These are phyloP conservation scores for Alternaria sp. DNA, from an alignment of 2,329 filamentous ascomycete genomes.

Conservation along the genomic window DNA sequence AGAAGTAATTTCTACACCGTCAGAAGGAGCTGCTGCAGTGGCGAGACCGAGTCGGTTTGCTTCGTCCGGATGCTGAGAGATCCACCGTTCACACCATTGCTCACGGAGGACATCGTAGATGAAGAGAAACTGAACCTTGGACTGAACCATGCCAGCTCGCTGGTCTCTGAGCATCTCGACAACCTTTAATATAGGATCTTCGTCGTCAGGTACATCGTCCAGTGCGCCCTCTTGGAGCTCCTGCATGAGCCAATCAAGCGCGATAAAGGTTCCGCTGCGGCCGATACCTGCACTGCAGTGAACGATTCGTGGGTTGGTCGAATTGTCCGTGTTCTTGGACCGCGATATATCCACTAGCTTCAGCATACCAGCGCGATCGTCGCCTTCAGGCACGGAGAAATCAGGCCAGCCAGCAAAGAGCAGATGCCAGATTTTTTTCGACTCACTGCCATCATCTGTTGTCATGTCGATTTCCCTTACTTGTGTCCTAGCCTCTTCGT, in stretches of 20 bases:
- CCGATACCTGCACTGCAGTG: conserved; percentile 87
- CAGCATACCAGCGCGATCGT: conserved; percentile 73
- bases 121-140: conserved; percentile 83
- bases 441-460: conserved; percentile 56
- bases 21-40: neutral
- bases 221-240: conserved; percentile 81
- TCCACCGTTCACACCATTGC: conserved; percentile 69
- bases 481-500: conserved; percentile 69
- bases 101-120: conserved; percentile 87
- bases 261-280: conserved; percentile 93
- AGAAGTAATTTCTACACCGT: neutral
- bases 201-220: conserved; percentile 56
- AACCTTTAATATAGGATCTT: conserved; percentile 78
- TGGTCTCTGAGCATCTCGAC: conserved; percentile 86
- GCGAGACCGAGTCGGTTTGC: conserved; percentile 36
- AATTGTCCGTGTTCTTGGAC: conserved; percentile 60
- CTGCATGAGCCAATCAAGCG: conserved; percentile 87
- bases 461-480: conserved; percentile 74
- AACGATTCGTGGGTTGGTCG: conserved; percentile 74
- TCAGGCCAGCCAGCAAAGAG: conserved; percentile 91
- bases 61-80: conserved; percentile 38
- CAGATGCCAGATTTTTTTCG: conserved; percentile 80
- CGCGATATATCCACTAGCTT: conserved; percentile 74
- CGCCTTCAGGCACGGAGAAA: conserved; percentile 79
- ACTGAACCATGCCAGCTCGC: conserved; percentile 94